phyloP scores from a whole-genome alignment of 1,284 basidiomycete genomes.

The Neonothopanus nambi region DNA sequence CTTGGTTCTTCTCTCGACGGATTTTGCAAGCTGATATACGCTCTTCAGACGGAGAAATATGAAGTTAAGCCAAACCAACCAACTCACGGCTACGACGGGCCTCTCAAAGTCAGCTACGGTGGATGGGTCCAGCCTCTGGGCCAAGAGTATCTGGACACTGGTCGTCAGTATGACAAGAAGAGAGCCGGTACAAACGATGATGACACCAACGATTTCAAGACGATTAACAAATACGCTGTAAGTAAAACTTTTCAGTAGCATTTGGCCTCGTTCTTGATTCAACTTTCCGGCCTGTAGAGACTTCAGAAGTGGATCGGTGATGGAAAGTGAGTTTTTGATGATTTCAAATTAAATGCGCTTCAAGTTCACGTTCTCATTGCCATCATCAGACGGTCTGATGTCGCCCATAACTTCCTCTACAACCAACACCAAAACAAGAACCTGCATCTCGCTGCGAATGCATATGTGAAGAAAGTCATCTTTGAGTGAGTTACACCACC shows the following conservation, averaged over 20 bases:
- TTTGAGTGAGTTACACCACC: background rate
- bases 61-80: conserved; percentile 23
- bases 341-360: too few species aligned
- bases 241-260: background rate
- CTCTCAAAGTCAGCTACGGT: conserved; percentile 32
- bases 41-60: conserved; percentile 38
- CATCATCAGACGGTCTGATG: conserved; percentile 46
- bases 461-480: background rate
- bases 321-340: too few species aligned
- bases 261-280: background rate
- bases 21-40: background rate
- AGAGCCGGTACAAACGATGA: conserved; percentile 21
- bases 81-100: conserved; percentile 38
- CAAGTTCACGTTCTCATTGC: background rate
- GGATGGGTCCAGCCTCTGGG: conserved; percentile 26
- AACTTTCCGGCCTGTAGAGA: background rate
- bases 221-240: conserved; percentile 7
- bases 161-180: conserved; percentile 25
- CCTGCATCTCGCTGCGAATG: background rate
- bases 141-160: conserved; percentile 30
- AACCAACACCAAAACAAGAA: conserved; percentile 30
- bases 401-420: conserved; percentile 60
- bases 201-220: conserved; percentile 29
- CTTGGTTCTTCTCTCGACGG: background rate
- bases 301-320: background rate